Evolutionary conservation across 306 rosid genomes (phyloP), one percentile per base, ranked within the genome.

Genomic region (Adenanthera pavonina): DNA sequence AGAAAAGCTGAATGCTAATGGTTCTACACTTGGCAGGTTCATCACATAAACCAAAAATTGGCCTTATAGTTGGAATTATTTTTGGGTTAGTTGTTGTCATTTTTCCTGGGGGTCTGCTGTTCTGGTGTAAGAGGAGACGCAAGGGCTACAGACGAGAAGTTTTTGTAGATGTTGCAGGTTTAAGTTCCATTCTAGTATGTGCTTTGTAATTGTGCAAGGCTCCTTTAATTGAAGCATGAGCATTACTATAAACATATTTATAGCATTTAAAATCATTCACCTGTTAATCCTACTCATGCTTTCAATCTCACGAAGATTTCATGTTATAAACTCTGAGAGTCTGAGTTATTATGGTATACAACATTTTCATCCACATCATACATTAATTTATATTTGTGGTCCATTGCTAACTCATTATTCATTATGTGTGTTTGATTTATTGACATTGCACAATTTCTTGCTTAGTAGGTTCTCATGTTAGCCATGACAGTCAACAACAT

Each of bases 101-200:
- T 70, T 78, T 85, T 61, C 81, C 93, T 80, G 90, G 87, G 59
- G 91, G 88, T 51, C 75, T 91, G 69, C 81, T 92, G 38, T 87
- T 86, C 72, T 72, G 92, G 83, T 89, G 86, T 84, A 96, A 85
- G 86, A 52, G 80, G 72, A 91, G 87, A 81, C 89, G 89, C 85
- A 90, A 82, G 84, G 87, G 89, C 80, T 86, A 85, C 89, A 96
- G 73, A 84, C 91, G 86, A 34, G 99, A 96, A 86, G 88, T 93
- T 77, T 93, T 76, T 89, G 97, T 89, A n/a, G 99, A 96, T 80
- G 98, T 96, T 88, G 86, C 98, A 91, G 99, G 99, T 94, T 83
- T 76, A 87, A 77, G 78, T 83, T 88, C 52, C 83, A 75, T 77
- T 74, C 66, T 36, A 66, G 54, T 84, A 47, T 82, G 25, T 54